Evolutionary conservation across 164 flowering plant genomes (phyloP).

Genomic region (Santalum album): DNA sequence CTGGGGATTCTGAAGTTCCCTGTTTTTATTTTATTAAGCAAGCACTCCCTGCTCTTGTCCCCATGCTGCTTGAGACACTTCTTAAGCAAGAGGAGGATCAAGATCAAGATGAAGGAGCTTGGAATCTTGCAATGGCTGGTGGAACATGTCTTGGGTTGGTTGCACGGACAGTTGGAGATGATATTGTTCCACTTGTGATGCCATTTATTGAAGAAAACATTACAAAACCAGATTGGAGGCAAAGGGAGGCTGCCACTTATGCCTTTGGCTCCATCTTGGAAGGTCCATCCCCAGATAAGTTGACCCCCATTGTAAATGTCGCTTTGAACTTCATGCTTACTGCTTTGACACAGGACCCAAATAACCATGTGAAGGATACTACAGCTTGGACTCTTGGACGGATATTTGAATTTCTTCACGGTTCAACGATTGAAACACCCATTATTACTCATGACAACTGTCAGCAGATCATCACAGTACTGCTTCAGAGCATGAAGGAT

Average conservation of each 20-base stretch:
- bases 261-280: constrained; percentile 74
- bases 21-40: constrained; percentile 67
- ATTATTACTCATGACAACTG: constrained; percentile 48
- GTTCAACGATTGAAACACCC: constrained; percentile 36
- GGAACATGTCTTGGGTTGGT: constrained; percentile 72
- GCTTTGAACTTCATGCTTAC: constrained; percentile 54
- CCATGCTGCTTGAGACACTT: constrained; percentile 59
- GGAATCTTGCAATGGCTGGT: constrained; percentile 78
- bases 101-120: constrained; percentile 69
- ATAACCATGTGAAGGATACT: constrained; percentile 62
- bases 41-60: constrained; percentile 64
- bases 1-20: constrained; percentile 49
- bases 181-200: constrained; percentile 61
- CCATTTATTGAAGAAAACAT: constrained; percentile 66
- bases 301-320: constrained; percentile 41
- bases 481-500: constrained; percentile 62
- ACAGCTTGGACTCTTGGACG: constrained; percentile 76
- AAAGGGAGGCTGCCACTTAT: constrained; percentile 66
- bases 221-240: constrained; percentile 60
- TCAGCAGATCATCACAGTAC: constrained; percentile 49
- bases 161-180: constrained; percentile 64
- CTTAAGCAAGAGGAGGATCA: constrained; percentile 76
- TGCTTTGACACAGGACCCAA: constrained; percentile 55
- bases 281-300: constrained; percentile 64
- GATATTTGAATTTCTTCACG: constrained; percentile 65